phyloP scores from a whole-genome alignment of 2,329 filamentous ascomycete species.

The Pyrenochaeta sp. region DNA sequence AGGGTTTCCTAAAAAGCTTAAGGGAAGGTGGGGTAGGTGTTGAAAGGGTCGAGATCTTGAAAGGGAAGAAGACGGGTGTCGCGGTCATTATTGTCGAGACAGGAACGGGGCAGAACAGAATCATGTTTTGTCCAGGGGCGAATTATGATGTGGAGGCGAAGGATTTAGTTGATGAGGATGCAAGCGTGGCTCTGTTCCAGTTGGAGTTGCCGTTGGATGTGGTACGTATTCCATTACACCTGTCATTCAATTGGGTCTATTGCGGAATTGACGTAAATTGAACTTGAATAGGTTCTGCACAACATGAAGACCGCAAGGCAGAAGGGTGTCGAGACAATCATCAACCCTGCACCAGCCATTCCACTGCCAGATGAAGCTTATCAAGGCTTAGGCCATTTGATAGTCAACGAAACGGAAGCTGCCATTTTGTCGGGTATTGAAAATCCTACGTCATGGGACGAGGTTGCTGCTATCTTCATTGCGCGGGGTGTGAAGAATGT shows the following conservation, averaged over 20 bases:
- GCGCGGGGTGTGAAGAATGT: slow-evolving; percentile 75
- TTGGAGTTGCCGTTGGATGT: slow-evolving; percentile 57
- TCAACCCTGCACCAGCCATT: slow-evolving; percentile 83
- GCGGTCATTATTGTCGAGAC: slow-evolving; percentile 61
- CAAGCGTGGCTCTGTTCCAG: slow-evolving; percentile 56
- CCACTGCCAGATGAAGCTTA: slow-evolving; percentile 73
- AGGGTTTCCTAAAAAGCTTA: slow-evolving; percentile 52
- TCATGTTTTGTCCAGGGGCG: slow-evolving; percentile 58
- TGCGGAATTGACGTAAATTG: no score
- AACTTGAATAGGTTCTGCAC: slow-evolving; percentile 36
- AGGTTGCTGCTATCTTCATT: slow-evolving; percentile 64
- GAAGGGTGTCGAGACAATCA: slow-evolving; percentile 64
- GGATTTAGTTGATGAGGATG: slow-evolving; percentile 51
- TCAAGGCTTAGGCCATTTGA: slow-evolving; percentile 74
- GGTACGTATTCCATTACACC: slow-evolving; percentile 25
- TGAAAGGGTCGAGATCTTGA: slow-evolving; percentile 49
- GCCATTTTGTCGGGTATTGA: slow-evolving; percentile 71
- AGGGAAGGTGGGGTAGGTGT: slow-evolving; percentile 55
- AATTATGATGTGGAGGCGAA: slow-evolving; percentile 52
- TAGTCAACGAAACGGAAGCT: slow-evolving; percentile 92
- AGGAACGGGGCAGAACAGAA: slow-evolving; percentile 58
- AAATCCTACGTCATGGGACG: slow-evolving; percentile 42
- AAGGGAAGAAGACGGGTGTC: slow-evolving; percentile 57
- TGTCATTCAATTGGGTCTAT: no score
- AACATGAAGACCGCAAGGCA: slow-evolving; percentile 47